Evolutionary conservation across 208 protist genomes (phyloP).

Genomic region (Trypanosoma lewisi): DNA sequence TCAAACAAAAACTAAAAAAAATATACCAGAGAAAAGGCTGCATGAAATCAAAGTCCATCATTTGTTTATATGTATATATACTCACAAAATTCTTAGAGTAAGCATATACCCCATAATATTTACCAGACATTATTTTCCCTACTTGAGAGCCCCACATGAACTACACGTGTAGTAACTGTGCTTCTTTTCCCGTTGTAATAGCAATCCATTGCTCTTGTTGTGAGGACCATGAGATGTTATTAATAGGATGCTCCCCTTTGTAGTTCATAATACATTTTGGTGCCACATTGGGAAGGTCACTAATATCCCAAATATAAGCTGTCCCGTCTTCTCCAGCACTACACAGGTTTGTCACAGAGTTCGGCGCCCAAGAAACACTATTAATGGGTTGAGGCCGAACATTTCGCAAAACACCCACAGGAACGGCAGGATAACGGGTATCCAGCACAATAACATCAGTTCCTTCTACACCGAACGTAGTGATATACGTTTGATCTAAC

Average conservation of each 20-base stretch:
- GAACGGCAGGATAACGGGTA: constrained; percentile 89
- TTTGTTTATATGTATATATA: too few species aligned
- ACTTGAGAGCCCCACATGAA: too few species aligned
- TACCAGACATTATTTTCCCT: too few species aligned
- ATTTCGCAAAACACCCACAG: constrained; percentile 76
- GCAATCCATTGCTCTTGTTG: constrained; percentile 82
- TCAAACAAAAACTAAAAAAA: too few species aligned
- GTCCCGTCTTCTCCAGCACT: constrained; percentile 95
- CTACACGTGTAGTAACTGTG: constrained; percentile 66
- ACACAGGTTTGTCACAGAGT: constrained; percentile 92
- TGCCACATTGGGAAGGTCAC: constrained; percentile 41
- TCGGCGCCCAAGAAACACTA: constrained; percentile 94
- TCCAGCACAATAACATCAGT: constrained; percentile 95
- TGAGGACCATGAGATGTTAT: constrained; percentile 80
- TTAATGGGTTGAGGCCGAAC: constrained; percentile 94
- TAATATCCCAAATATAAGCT: constrained; percentile 97
- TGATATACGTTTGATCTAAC: constrained; percentile 96
- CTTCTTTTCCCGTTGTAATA: constrained; percentile 73
- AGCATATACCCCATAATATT: too few species aligned
- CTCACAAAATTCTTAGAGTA: too few species aligned
- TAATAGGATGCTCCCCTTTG: constrained; percentile 67
- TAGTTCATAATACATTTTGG: constrained; percentile 55
- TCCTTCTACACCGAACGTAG: constrained; percentile 95
- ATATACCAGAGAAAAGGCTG: too few species aligned
- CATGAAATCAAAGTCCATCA: too few species aligned